phyloP scores from a whole-genome alignment of 192 early-diverging fungal species.

The Gonapodya sp. region DNA sequence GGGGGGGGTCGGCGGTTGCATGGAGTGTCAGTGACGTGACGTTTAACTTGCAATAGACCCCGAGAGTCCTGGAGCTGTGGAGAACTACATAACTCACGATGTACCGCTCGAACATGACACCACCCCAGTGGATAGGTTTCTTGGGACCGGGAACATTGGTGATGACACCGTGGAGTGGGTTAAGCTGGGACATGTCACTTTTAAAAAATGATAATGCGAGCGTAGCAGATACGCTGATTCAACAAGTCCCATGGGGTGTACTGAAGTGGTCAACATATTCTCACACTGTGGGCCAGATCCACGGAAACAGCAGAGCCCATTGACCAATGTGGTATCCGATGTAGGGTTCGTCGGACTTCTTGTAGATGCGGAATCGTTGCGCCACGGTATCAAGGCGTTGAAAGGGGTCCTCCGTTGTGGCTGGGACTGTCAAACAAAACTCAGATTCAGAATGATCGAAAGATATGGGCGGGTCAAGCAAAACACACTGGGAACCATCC shows the following conservation, averaged over 20 bases:
- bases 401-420: not conserved
- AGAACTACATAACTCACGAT: no score
- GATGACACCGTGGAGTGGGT: slow-evolving; percentile 20
- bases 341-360: slow-evolving; percentile 17
- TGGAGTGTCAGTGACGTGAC: no score
- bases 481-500: not conserved
- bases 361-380: slow-evolving; percentile 16
- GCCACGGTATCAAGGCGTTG: slow-evolving; percentile 13
- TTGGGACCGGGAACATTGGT: slow-evolving; percentile 30
- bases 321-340: slow-evolving; percentile 12
- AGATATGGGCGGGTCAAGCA: no score
- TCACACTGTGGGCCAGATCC: not conserved
- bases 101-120: not conserved
- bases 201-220: no score
- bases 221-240: no score
- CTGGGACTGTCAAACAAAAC: no score
- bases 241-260: no score
- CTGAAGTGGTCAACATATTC: not conserved
- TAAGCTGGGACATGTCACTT: not conserved
- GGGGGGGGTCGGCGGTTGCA: no score
- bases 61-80: no score
- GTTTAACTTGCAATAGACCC: no score
- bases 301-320: not conserved
- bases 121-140: slow-evolving; percentile 17
- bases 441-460: no score